Conservation (phyloP, 2,329 filamentous ascomycete genomes). For the Fusarium keratoplasticum region DNA sequence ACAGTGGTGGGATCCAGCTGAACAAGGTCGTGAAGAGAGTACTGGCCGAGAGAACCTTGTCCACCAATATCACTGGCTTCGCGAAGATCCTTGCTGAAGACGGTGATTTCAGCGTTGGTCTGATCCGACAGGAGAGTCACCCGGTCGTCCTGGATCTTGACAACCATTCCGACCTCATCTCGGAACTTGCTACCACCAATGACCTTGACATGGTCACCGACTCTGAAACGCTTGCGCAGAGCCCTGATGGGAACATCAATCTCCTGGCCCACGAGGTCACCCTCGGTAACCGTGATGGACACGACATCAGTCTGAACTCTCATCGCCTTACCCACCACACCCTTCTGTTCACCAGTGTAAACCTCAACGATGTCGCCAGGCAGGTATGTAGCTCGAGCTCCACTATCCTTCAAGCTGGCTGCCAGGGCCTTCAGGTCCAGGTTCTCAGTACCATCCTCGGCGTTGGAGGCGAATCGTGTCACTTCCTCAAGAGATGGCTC, state of each 20-base stretch:
- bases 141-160: conserved; percentile 90
- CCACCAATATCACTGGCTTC: conserved; percentile 93
- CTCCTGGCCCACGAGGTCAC: conserved; percentile 81
- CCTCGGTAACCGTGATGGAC: conserved; percentile 85
- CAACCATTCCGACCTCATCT: conserved; percentile 97
- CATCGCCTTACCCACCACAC: conserved; percentile 85
- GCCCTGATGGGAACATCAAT: conserved; percentile 95
- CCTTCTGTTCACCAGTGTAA: conserved; percentile 93
- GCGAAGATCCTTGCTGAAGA: conserved; percentile 96
- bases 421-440: conserved; percentile 92
- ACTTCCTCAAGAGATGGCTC: conserved; percentile 95
- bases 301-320: conserved; percentile 94
- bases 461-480: conserved; percentile 89
- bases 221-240: conserved; percentile 89
- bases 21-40: conserved; percentile 91
- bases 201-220: conserved; percentile 98
- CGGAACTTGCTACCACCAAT: conserved; percentile 94
- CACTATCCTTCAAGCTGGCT: conserved; percentile 87
- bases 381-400: conserved; percentile 84
- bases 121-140: conserved; percentile 95
- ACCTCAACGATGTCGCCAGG: conserved; percentile 97
- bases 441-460: conserved; percentile 92
- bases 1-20: conserved; percentile 94
- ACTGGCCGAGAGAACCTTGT: conserved; percentile 86
- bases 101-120: conserved; percentile 91